These are phyloP conservation scores for Phaffia tasmanica DNA, from an alignment of 768 basidiomycete genomes.

Conservation along the genomic window DNA sequence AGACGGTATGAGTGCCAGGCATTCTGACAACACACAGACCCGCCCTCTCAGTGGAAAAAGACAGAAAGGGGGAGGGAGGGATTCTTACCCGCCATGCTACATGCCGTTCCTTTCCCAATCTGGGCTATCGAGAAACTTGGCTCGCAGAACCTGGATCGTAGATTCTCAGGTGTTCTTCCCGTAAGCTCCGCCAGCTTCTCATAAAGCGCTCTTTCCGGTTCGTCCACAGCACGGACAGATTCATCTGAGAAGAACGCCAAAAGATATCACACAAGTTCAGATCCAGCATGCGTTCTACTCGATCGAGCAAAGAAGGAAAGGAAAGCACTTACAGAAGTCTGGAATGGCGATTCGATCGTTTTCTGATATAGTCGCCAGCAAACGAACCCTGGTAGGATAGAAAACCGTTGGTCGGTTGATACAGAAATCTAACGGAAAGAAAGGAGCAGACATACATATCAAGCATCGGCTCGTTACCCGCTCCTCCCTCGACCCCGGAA, in stretches of 20 bases:
- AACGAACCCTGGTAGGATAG: constrained; percentile 51
- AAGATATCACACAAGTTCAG: constrained; percentile 5
- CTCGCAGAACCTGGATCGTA: constrained; percentile 75
- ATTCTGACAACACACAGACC: constrained; percentile 44
- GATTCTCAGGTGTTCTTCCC: constrained; percentile 52
- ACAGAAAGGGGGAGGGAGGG: no score
- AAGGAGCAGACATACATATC: constrained; percentile 55
- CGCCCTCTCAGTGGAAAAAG: constrained; percentile 54
- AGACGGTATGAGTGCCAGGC: not conserved
- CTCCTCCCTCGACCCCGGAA: constrained; percentile 89
- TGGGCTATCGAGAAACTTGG: constrained; percentile 83
- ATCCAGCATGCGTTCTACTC: not conserved
- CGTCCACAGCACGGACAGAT: constrained; percentile 56
- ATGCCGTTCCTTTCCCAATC: constrained; percentile 41
- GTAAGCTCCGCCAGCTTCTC: constrained; percentile 58
- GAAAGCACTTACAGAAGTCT: constrained; percentile 60
- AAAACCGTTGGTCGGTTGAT: not conserved
- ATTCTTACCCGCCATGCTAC: no score
- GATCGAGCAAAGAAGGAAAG: not conserved
- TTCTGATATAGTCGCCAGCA: constrained; percentile 60
- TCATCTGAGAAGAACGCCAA: constrained; percentile 38
- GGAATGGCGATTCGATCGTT: constrained; percentile 55
- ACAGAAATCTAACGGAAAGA: not conserved
- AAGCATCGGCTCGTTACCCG: constrained; percentile 73
- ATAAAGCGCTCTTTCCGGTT: constrained; percentile 59